These are phyloP conservation scores for Catunica adiposa DNA, from an alignment of 2,329 filamentous ascomycete genomes.

Conservation along the genomic window DNA sequence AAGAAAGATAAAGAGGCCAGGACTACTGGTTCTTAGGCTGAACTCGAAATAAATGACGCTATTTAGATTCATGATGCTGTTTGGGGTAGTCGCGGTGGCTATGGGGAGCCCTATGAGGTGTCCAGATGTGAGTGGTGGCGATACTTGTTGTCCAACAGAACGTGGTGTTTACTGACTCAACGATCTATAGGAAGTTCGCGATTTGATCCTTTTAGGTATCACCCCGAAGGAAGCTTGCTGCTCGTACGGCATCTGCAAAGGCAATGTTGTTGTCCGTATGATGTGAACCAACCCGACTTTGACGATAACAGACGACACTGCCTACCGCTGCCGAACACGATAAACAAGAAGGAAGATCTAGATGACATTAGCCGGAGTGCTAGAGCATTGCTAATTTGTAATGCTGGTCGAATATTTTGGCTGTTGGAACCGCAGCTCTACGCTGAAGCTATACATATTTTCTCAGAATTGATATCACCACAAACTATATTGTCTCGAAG, in stretches of 20 bases:
- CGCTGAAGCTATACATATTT: too few relatives aligned
- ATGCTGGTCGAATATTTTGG: too few relatives aligned
- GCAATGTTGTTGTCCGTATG: slow-evolving; percentile 32
- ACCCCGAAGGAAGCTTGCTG: slow-evolving; percentile 35
- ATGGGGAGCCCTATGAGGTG: slow-evolving; percentile 11
- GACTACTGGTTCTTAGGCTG: too few relatives aligned
- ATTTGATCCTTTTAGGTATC: slow-evolving; percentile 31
- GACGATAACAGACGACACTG: background rate
- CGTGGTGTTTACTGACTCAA: background rate
- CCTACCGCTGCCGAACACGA: background rate
- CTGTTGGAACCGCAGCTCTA: too few relatives aligned
- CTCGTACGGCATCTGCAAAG: slow-evolving; percentile 36
- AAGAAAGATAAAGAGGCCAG: too few relatives aligned
- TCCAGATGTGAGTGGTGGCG: slow-evolving; percentile 5
- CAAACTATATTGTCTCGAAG: too few relatives aligned
- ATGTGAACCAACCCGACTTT: slow-evolving; percentile 17
- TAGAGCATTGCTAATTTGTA: too few relatives aligned
- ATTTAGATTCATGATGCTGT: background rate
- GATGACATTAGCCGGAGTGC: too few relatives aligned
- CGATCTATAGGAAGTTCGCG: slow-evolving; percentile 17
- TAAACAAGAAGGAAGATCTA: too few relatives aligned
- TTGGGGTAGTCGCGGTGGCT: background rate
- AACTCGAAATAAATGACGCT: background rate
- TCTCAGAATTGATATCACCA: too few relatives aligned
- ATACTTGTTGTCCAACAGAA: too few relatives aligned